Conservation (phyloP, 345 rosid genomes). For the Triadica sebifera region DNA sequence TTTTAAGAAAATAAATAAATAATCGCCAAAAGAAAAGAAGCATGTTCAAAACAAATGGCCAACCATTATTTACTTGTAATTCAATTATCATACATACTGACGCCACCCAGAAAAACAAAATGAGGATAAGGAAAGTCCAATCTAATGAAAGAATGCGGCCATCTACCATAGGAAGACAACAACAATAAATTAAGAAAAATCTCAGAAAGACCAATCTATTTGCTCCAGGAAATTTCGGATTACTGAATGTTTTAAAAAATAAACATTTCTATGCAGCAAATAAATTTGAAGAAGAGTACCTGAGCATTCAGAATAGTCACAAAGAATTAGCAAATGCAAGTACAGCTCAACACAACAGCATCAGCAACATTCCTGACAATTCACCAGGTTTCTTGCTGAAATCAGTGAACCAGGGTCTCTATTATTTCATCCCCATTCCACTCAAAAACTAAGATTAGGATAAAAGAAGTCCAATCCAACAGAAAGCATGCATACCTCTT, state of each 20-base stretch:
- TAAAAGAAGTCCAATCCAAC: background rate
- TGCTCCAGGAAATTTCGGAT: background rate
- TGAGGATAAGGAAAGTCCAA: background rate
- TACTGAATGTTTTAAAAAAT: background rate
- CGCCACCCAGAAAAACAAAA: background rate
- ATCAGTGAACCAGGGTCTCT: background rate
- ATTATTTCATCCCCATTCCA: background rate
- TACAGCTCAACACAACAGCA: background rate
- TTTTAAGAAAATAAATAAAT: background rate
- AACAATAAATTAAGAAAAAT: background rate
- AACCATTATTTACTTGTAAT: background rate
- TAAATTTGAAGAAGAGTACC: background rate
- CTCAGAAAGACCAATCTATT: background rate
- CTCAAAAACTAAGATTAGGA: background rate
- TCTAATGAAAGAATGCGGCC: background rate
- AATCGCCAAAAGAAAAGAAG: too few species aligned
- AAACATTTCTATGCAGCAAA: background rate
- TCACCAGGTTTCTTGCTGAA: slow-evolving; percentile 1
- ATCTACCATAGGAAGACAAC: background rate
- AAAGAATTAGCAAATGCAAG: background rate
- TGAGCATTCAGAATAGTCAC: background rate
- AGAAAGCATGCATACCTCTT: background rate
- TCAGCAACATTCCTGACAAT: background rate
- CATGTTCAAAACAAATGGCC: background rate
- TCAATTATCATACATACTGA: background rate